Percentiles rank a stretch among this genome's conserved stretches.
These are phyloP conservation scores for Cercospora sp. DNA, from an alignment of 2,329 filamentous ascomycete species.

Conservation along the genomic window DNA sequence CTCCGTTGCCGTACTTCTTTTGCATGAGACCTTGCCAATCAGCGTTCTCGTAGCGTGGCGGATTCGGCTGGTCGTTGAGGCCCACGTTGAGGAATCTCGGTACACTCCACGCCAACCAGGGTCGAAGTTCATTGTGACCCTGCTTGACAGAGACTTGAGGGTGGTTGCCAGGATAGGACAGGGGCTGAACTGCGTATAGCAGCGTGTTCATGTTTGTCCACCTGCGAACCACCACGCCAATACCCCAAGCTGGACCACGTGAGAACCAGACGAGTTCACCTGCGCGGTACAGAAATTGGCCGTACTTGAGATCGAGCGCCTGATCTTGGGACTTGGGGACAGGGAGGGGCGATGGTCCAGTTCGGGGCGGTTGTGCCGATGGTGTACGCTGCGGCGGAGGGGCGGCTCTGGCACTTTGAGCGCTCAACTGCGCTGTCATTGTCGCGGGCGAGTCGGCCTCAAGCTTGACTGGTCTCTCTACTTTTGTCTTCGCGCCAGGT, in stretches of 20 bases:
- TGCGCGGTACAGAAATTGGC: slow-evolving; percentile 53
- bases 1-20: slow-evolving; percentile 47
- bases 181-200: slow-evolving; percentile 41
- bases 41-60: slow-evolving; percentile 50
- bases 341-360: slow-evolving; percentile 43
- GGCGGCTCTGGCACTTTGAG: slow-evolving; percentile 25
- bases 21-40: slow-evolving; percentile 52
- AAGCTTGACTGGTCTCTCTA: slow-evolving; percentile 27
- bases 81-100: slow-evolving; percentile 51
- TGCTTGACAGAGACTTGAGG: slow-evolving; percentile 45
- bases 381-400: slow-evolving; percentile 12
- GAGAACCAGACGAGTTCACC: slow-evolving; percentile 61
- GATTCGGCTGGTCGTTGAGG: slow-evolving; percentile 43
- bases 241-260: slow-evolving; percentile 54
- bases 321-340: slow-evolving; percentile 49
- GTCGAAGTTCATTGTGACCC: slow-evolving; percentile 50
- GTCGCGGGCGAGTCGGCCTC: slow-evolving; percentile 14
- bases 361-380: slow-evolving; percentile 31
- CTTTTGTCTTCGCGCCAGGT: slow-evolving; percentile 27
- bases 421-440: slow-evolving; percentile 13
- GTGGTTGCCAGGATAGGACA: slow-evolving; percentile 42
- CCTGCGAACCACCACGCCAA: slow-evolving; percentile 53
- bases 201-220: slow-evolving; percentile 36
- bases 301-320: slow-evolving; percentile 50
- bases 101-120: slow-evolving; percentile 61